Conservation (phyloP, 2,329 filamentous ascomycete genomes). For the Aschersonia sp. region DNA sequence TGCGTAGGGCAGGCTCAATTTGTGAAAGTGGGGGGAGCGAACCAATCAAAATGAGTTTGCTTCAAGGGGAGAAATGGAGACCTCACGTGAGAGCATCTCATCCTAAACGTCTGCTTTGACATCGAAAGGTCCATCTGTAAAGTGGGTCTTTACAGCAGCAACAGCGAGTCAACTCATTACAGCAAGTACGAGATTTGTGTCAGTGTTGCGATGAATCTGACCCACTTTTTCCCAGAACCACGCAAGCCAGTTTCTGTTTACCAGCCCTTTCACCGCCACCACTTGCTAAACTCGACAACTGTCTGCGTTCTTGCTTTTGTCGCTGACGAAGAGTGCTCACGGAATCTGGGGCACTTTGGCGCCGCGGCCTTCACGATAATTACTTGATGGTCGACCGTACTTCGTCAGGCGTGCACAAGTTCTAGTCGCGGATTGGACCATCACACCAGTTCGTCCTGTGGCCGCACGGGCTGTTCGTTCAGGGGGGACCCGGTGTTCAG, state of each 20-base stretch:
- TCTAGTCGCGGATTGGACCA: no score
- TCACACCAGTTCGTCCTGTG: neutral
- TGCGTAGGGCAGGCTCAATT: slow-evolving; percentile 26
- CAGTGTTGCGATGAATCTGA: neutral
- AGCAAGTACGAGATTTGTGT: neutral
- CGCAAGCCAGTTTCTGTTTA: slow-evolving; percentile 2
- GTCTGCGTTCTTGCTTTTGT: slow-evolving; percentile 1
- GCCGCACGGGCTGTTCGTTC: neutral
- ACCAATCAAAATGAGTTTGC: slow-evolving; percentile 16
- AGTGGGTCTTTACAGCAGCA: neutral
- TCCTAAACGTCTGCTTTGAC: slow-evolving; percentile 1
- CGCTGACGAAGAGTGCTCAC: neutral
- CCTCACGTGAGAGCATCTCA: slow-evolving; percentile 12
- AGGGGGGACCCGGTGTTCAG: neutral
- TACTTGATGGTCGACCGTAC: no score
- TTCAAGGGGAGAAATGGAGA: neutral
- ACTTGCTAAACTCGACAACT: neutral
- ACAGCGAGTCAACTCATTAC: slow-evolving; percentile 1
- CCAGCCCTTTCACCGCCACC: neutral
- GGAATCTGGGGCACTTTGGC: no score
- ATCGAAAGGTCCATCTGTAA: neutral
- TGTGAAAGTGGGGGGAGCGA: slow-evolving; percentile 17
- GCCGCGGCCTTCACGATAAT: no score
- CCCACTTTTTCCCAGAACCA: slow-evolving; percentile 1
- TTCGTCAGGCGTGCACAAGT: no score